Conservation (phyloP, 176 grass and related monocot species). For the Dactylis glomerata region DNA sequence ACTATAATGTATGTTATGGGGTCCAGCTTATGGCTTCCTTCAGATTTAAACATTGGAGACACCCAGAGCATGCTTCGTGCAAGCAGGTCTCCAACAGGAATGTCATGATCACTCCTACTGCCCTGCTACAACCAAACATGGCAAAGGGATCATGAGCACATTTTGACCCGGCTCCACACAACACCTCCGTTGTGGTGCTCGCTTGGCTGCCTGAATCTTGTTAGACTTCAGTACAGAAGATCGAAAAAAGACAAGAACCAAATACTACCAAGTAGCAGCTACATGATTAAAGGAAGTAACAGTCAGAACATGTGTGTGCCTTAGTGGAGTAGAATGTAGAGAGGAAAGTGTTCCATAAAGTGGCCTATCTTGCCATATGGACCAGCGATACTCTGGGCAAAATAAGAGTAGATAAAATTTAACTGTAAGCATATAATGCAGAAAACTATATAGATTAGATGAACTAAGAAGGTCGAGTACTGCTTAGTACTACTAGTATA, state of each 20-base stretch:
- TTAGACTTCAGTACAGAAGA: neutral
- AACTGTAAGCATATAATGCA: neutral
- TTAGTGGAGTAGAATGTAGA: neutral
- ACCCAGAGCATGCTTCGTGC: neutral
- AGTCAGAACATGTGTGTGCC: neutral
- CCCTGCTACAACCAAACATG: neutral
- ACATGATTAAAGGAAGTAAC: conserved; percentile 30
- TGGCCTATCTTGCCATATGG: conserved; percentile 22
- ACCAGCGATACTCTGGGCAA: conserved; percentile 38
- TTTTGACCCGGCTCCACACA: neutral
- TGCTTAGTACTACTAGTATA: neutral
- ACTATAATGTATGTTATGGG: too few species aligned
- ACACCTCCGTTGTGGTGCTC: neutral
- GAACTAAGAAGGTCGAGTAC: neutral
- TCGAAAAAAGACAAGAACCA: neutral
- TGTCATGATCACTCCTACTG: conserved; percentile 27
- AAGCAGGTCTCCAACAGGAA: conserved; percentile 14
- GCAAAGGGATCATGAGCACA: conserved; percentile 1
- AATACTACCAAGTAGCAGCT: neutral
- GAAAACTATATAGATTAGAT: neutral
- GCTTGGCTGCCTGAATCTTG: neutral
- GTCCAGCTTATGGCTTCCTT: too few species aligned
- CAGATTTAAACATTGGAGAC: too few species aligned
- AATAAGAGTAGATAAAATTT: conserved; percentile 7
- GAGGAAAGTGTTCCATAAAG: conserved; percentile 16